Evolutionary conservation across 305 asterid genomes (phyloP), one percentile per base, ranked within the genome.

Genomic region (Fraxinus paxiana): DNA sequence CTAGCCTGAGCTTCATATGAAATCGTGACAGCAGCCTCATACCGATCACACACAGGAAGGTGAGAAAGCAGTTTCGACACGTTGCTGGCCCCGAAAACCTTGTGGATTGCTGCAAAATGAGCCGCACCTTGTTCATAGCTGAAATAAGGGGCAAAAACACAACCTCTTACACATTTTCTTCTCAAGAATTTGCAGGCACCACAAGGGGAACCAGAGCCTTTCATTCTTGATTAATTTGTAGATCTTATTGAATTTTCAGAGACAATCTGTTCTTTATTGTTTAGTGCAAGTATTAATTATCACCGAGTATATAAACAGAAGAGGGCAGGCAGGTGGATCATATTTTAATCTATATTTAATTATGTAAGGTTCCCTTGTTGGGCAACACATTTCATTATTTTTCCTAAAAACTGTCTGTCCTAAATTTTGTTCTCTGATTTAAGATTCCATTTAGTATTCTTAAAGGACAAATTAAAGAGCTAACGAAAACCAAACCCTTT

Each of bases 101-200:
- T 95, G 31, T 95, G 99, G 1, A 95, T 91, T 12, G 98, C 99
- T 71, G 97, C 87, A 86, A 95, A 95, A 83, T 94, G 97, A 31
- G 93, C 38, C 35, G 99, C 95, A 12, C 98, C 98, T 89, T 95
- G 94, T 85, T 94, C 99, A 82, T 94, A 92, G 87, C 97, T 89
- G 82, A 95, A 95, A 80, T 95, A 91, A 69, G 99, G 98, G 13
- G 98, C 99, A 85, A 95, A 95, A 4, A 95, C 96, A 86, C 99
- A 95, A 0, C 99, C 98, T 69, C 89, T 88, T 26, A 82, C 91
- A 82, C 99, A 95, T 89, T 93, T 95, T 77, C 99, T 92, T 78
- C 99, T 94, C 90, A 95, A 86, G 88, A 95, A 95, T 78, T 95
- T 95, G 87, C 99, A 95, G 46, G 99, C 99, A 77, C 98, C 99